Conservation (phyloP, 345 rosid species). For the Dimocarpus longan region DNA sequence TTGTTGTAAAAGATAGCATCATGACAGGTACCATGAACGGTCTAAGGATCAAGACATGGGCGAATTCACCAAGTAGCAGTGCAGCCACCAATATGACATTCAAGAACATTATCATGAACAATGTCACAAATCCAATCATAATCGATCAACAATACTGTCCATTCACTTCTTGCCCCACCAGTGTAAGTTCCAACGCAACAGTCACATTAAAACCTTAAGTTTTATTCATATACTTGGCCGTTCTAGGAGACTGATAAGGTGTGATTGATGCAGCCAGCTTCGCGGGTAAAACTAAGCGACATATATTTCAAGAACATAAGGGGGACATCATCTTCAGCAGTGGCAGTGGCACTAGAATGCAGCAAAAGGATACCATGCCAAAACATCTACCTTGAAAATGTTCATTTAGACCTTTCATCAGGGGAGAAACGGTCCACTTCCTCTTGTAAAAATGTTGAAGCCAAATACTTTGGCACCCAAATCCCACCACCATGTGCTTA, state of each 20-base stretch:
- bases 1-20: conserved; percentile 52
- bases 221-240: not conserved
- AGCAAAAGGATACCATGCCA: conserved; percentile 36
- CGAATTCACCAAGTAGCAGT: conserved; percentile 52
- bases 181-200: conserved; percentile 30
- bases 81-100: conserved; percentile 64
- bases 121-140: conserved; percentile 58
- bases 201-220: not conserved
- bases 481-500: conserved; percentile 56
- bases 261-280: conserved; percentile 28
- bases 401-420: conserved; percentile 46
- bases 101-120: conserved; percentile 51
- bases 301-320: conserved; percentile 39
- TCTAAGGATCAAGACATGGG: conserved; percentile 70
- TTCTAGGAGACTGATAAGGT: not conserved
- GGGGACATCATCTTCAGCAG: conserved; percentile 37
- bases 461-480: conserved; percentile 54
- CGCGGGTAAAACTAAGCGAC: conserved; percentile 35
- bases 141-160: conserved; percentile 64
- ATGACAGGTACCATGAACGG: conserved; percentile 51
- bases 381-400: conserved; percentile 47
- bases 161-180: conserved; percentile 44
- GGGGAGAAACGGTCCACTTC: conserved; percentile 41
- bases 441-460: conserved; percentile 54
- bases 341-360: conserved; percentile 38